phyloP scores from a whole-genome alignment of 179 eudicot species.

The Monotropa hypopitys region DNA sequence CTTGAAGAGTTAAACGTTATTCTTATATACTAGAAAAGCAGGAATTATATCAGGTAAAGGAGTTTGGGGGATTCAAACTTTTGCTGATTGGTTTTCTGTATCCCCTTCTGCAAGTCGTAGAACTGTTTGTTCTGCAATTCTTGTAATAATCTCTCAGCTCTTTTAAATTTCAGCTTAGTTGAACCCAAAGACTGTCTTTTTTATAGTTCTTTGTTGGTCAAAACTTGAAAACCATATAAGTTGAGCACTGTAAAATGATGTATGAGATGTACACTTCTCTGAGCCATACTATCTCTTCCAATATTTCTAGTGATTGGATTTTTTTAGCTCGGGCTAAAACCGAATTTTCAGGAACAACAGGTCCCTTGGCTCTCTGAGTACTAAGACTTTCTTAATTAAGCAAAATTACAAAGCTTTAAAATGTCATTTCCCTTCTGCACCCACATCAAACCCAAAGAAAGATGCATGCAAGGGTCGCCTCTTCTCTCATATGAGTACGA shows the following conservation, averaged over 20 bases:
- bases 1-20: not conserved
- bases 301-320: not conserved
- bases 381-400: not conserved
- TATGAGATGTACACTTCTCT: not conserved
- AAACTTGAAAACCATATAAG: not conserved
- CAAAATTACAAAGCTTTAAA: not conserved
- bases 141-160: slow-evolving; percentile 2
- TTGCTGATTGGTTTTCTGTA: not conserved
- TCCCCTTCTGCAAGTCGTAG: not conserved
- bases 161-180: not conserved
- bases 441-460: too few species aligned
- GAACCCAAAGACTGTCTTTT: not conserved
- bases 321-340: too few species aligned
- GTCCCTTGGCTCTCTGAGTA: too few species aligned
- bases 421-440: too few species aligned
- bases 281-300: not conserved
- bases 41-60: not conserved
- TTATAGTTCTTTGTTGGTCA: not conserved
- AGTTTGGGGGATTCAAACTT: not conserved
- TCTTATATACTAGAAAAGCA: slow-evolving; percentile 4
- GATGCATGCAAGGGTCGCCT: too few species aligned
- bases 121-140: slow-evolving; percentile 9
- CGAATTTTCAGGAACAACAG: too few species aligned
- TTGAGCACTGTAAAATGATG: not conserved
- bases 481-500: too few species aligned